These are phyloP conservation scores for Seminavis robusta DNA, from an alignment of 108 stramenopile species.

Conservation along the genomic window DNA sequence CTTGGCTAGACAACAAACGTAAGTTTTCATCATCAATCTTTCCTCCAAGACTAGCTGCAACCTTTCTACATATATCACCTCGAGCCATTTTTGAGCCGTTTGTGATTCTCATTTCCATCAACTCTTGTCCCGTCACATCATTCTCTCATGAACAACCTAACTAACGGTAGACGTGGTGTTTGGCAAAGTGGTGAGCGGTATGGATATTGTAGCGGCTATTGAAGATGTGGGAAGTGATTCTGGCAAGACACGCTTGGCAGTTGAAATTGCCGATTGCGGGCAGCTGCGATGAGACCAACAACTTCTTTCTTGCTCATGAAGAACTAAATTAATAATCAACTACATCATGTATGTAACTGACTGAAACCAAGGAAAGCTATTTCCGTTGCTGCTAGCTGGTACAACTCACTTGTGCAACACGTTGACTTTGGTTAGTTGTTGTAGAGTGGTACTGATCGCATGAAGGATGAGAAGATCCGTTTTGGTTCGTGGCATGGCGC, in stretches of 20 bases:
- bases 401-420: too few relatives aligned
- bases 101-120: too few relatives aligned
- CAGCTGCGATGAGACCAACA: constrained; percentile 54
- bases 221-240: constrained; percentile 87
- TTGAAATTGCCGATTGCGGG: constrained; percentile 42
- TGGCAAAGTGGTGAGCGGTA: constrained; percentile 84
- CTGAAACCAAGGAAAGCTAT: too few relatives aligned
- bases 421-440: too few relatives aligned
- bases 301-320: background rate
- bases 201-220: constrained; percentile 89
- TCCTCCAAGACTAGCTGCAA: background rate
- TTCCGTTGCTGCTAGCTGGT: too few relatives aligned
- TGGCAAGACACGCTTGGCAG: constrained; percentile 76
- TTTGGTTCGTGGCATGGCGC: too few relatives aligned
- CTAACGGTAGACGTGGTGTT: too few relatives aligned
- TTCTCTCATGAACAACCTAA: background rate
- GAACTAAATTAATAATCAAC: background rate
- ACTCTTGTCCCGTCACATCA: background rate
- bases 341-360: too few relatives aligned
- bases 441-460: too few relatives aligned
- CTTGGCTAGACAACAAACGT: constrained; percentile 96
- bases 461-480: too few relatives aligned
- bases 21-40: background rate
- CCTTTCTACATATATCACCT: background rate
- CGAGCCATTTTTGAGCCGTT: too few relatives aligned